Base-by-base conservation (phyloP, 495 filamentous ascomycete species). In the Annulohypoxylon nitens region DNA sequence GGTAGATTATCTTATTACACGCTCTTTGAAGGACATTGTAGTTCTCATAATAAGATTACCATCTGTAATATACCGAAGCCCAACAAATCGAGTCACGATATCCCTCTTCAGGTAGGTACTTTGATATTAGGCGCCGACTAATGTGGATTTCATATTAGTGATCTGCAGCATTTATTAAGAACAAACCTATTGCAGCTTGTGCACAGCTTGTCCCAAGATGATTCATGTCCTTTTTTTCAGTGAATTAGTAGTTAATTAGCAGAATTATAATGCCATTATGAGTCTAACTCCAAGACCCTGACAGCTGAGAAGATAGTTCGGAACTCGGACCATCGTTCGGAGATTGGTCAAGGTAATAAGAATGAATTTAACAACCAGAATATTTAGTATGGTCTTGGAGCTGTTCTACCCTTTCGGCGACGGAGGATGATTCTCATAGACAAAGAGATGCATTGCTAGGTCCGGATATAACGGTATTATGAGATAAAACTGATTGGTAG, bases 401-500 rank as follows among this genome's bases (percentile, higher is more conserved):
- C 20, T 6, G 14, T 3, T 20, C 41, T 20, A 5, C n/a, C 3
- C 57, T 30, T 18, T n/a, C 5, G 14, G 37, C 23, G 30, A 45
- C 57, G 55, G 41, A 60, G 14, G 34, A 41, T 23, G 5, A 30
- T 25, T 18, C 37, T 47, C 1, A 61, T 43, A 26, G 39, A 47
- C 39, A 47, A 14, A 61, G 43, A 41, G 23, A 25, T 4, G 25
- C 30, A 25, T 14, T 4, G 30, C 23, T 18, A 8, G 30, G 60
- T 18, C 47, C 20, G 33, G 61, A 53, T 25, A 64, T 53, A 11
- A 11, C 6, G 30, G 30, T 25, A 14, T 16, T 11, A 14, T 26
- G 20, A 53, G 25, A 41, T 47, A 53, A 33, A 53, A 64, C 61
- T 64, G 33, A 53, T 64, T 53, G 47, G 20, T 11, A 39, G 8